Percentiles rank a stretch among this genome's conserved stretches.
These are phyloP conservation scores for Paramecium biaurelia DNA, from an alignment of 73 alveolate genomes.

Conservation along the genomic window DNA sequence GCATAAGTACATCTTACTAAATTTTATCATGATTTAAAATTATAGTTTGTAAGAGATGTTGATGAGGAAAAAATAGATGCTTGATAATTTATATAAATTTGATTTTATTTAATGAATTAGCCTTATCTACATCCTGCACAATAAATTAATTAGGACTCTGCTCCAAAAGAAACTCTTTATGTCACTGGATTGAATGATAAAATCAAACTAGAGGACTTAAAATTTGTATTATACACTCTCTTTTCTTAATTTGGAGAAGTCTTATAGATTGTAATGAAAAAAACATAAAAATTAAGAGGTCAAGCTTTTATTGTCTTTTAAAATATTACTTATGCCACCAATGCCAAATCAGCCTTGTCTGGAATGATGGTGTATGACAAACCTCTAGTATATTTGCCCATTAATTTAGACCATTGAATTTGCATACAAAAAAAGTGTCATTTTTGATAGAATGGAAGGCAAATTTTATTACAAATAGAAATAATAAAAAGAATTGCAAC, in stretches of 20 bases:
- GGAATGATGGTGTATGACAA: neutral
- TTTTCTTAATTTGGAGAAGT: slow-evolving; percentile 6
- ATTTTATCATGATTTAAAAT: neutral
- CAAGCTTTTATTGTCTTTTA: neutral
- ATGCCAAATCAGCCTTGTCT: neutral
- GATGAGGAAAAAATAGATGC: neutral
- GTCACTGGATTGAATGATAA: slow-evolving; percentile 23
- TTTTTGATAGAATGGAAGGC: slow-evolving; percentile 26
- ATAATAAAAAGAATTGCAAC: neutral
- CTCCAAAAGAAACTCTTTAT: neutral
- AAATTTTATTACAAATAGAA: neutral
- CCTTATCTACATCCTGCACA: neutral
- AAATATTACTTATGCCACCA: neutral
- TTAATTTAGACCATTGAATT: neutral
- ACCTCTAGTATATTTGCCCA: neutral
- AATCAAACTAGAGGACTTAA: neutral
- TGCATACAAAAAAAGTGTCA: neutral
- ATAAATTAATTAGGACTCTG: neutral
- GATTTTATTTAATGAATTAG: neutral
- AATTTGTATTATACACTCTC: neutral
- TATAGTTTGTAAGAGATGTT: neutral
- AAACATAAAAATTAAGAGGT: slow-evolving; percentile 35
- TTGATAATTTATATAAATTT: neutral
- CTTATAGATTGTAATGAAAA: neutral
- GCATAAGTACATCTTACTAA: slow-evolving; percentile 15